Conservation (phyloP, 345 rosid genomes). For the Toxicodendron radicans region DNA sequence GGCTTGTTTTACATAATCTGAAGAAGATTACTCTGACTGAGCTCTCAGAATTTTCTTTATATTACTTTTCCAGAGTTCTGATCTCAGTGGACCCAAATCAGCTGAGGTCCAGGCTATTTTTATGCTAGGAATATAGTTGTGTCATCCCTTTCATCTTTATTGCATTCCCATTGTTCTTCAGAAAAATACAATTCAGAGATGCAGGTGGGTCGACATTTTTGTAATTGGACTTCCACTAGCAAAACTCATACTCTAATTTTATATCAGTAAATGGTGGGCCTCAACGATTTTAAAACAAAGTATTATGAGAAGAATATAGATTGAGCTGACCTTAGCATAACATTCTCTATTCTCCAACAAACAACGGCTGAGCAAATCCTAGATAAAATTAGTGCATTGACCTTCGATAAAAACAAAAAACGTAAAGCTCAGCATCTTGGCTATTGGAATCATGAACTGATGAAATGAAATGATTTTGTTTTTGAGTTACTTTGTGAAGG, state of each 20-base stretch:
- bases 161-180: not conserved
- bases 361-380: conserved; percentile 13
- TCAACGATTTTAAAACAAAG: not conserved
- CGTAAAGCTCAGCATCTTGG: not conserved
- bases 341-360: not conserved
- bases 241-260: not conserved
- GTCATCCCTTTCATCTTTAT: conserved; percentile 35
- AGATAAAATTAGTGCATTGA: not conserved
- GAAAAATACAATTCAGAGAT: not conserved
- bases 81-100: conserved; percentile 29
- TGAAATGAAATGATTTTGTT: not conserved
- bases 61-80: conserved; percentile 4
- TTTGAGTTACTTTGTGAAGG: too few relatives aligned
- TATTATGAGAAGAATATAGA: not conserved
- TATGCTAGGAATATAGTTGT: conserved; percentile 26
- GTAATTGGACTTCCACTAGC: not conserved
- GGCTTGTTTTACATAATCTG: not conserved
- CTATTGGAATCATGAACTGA: not conserved
- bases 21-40: conserved; percentile 23
- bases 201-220: not conserved
- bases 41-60: conserved; percentile 13
- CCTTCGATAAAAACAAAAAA: not conserved
- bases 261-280: not conserved
- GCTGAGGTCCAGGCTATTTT: conserved; percentile 24
- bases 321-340: not conserved